These are phyloP conservation scores for Orobanche coerulescens DNA, from an alignment of 257 asterid species.

Conservation along the genomic window DNA sequence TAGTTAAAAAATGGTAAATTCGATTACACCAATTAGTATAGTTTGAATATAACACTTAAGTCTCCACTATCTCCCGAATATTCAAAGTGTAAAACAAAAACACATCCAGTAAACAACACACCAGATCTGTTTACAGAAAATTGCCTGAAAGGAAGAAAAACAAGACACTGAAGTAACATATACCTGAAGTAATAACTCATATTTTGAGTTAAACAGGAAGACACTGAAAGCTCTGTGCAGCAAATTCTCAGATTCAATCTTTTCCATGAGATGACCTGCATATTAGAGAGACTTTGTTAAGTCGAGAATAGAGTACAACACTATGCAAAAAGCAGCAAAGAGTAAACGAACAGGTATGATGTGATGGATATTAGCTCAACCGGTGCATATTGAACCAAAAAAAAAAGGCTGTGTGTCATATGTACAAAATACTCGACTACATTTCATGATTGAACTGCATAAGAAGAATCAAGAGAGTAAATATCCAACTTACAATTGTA, in stretches of 20 bases:
- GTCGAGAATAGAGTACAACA: not conserved
- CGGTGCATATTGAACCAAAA: not conserved
- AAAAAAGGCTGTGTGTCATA: not conserved
- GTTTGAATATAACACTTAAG: too few relatives aligned
- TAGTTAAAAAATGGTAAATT: not conserved
- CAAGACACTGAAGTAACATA: slow-evolving; percentile 10
- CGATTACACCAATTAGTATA: not conserved
- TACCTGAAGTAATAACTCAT: slow-evolving; percentile 93
- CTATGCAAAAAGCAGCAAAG: not conserved
- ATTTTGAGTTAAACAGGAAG: slow-evolving; percentile 79
- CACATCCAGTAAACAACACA: not conserved
- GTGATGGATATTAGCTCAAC: not conserved
- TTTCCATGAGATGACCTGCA: slow-evolving; percentile 94
- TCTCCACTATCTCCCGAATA: not conserved
- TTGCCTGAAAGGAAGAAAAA: not conserved
- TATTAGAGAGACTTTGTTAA: not conserved
- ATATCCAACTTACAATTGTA: slow-evolving; percentile 66
- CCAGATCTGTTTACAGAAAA: not conserved
- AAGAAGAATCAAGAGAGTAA: not conserved
- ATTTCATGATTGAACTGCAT: not conserved
- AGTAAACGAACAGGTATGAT: not conserved
- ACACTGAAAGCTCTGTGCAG: slow-evolving; percentile 97
- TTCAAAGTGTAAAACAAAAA: not conserved
- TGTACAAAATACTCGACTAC: not conserved
- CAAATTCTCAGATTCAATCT: slow-evolving; percentile 66